Conservation (phyloP, 2,329 filamentous ascomycete species). For the Aspergillus caelatus region DNA sequence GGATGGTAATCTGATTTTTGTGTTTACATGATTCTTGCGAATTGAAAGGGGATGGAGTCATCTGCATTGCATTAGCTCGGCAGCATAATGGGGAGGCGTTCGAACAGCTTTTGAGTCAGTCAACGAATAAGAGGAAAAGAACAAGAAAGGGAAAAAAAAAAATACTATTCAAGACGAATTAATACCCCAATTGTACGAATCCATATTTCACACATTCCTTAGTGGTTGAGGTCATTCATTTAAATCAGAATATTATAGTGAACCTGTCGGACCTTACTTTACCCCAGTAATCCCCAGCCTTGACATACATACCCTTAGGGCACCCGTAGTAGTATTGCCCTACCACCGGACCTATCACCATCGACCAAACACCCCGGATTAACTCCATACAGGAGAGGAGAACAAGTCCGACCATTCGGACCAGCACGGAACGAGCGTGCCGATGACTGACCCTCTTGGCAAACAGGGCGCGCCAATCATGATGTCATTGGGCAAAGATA, state of each 20-base stretch:
- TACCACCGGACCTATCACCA: not conserved
- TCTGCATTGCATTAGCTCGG: not conserved
- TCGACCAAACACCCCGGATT: not conserved
- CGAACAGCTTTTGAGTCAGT: not conserved
- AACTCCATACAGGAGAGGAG: not conserved
- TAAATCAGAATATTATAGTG: not conserved
- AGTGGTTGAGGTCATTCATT: not conserved
- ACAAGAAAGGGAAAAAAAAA: not conserved
- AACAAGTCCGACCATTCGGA: not conserved
- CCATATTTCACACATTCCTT: not conserved
- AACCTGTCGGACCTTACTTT: not conserved
- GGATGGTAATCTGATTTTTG: not conserved
- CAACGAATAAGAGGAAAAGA: not conserved
- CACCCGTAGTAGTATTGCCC: not conserved
- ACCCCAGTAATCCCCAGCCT: not conserved
- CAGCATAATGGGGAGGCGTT: not conserved
- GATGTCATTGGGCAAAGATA: constrained; percentile 11
- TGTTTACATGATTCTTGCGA: not conserved
- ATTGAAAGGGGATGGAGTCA: not conserved
- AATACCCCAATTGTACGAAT: not conserved
- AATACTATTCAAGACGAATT: not conserved
- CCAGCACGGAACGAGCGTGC: constrained; percentile 5
- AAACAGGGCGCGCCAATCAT: constrained; percentile 5
- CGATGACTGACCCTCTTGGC: constrained; percentile 8
- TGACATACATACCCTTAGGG: not conserved